A percentile compares a stretch with the other conserved stretches of the same genome.
Evolutionary conservation across 495 filamentous ascomycete species (phyloP).

Genomic region (Aspergillus incahuasiensis): DNA sequence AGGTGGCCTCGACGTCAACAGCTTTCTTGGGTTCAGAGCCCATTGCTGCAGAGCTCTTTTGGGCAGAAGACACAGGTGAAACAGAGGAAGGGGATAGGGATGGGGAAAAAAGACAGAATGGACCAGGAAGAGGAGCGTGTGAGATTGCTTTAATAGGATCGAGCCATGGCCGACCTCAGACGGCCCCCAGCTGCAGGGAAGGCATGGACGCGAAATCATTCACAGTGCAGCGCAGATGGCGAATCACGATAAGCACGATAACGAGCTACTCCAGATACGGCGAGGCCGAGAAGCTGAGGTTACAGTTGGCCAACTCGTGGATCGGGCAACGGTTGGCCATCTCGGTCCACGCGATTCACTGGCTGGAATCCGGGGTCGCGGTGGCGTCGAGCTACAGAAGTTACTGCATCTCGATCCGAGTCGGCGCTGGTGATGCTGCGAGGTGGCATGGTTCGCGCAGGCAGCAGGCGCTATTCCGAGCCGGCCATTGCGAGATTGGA

Average conservation of each 20-base stretch:
- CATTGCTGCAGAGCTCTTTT: neutral
- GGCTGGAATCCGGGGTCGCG: neutral
- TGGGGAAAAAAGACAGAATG: neutral
- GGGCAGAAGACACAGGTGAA: neutral
- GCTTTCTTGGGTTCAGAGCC: slow-evolving; percentile 3
- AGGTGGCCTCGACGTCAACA: slow-evolving; percentile 5
- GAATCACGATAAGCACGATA: slow-evolving; percentile 3
- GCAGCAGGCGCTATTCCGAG: neutral
- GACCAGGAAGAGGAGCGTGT: slow-evolving; percentile 1
- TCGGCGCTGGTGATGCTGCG: neutral
- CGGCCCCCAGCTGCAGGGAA: neutral
- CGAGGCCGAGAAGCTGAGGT: slow-evolving; percentile 12
- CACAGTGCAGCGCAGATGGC: neutral
- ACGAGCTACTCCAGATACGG: slow-evolving; percentile 4
- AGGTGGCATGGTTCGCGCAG: too few relatives aligned
- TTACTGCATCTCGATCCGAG: neutral
- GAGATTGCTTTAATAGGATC: slow-evolving; percentile 6
- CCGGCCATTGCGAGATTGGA: too few relatives aligned
- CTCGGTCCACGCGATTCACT: neutral
- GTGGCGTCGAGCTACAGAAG: neutral
- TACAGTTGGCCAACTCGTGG: slow-evolving; percentile 7
- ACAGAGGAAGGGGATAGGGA: neutral
- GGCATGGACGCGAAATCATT: neutral
- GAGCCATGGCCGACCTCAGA: neutral
- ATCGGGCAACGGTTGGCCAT: slow-evolving; percentile 1